These are phyloP conservation scores for Ceratocystiopsis minuta DNA, from an alignment of 2,329 filamentous ascomycete genomes.

Conservation along the genomic window DNA sequence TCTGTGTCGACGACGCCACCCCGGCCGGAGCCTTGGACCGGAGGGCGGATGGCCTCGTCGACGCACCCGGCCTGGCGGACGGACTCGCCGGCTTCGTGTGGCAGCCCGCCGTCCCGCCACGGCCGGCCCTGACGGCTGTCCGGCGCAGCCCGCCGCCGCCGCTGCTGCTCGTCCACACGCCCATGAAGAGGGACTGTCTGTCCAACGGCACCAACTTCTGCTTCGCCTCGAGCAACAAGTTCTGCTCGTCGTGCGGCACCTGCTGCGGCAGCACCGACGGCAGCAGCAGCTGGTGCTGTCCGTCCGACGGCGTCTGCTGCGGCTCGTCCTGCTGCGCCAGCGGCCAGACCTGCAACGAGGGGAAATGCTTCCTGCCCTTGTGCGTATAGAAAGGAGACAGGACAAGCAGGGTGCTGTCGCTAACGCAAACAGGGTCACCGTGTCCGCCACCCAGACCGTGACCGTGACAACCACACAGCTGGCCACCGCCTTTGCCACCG, in stretches of 20 bases:
- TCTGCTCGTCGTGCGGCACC: slow-evolving; percentile 14
- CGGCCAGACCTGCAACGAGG: slow-evolving; percentile 15
- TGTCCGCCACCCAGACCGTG: slow-evolving; percentile 4
- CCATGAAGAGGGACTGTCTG: slow-evolving; percentile 13
- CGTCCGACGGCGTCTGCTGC: slow-evolving; percentile 13
- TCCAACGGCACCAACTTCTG: slow-evolving; percentile 18
- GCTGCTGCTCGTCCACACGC: slow-evolving; percentile 1
- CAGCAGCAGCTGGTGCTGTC: slow-evolving; percentile 13
- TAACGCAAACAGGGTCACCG: slow-evolving; percentile 6
- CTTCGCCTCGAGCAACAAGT: slow-evolving; percentile 14
- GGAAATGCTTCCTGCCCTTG: slow-evolving; percentile 11
- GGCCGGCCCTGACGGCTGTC: slow-evolving; percentile 9
- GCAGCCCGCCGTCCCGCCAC: slow-evolving; percentile 7
- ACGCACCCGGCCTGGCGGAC: not conserved
- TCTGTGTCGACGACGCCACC: too few relatives aligned
- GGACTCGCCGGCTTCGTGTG: slow-evolving; percentile 1
- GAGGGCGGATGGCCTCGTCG: not conserved
- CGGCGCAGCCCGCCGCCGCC: slow-evolving; percentile 4
- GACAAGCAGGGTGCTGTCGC: too few relatives aligned
- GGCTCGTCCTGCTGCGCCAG: slow-evolving; percentile 15
- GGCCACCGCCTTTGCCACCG: slow-evolving; percentile 6
- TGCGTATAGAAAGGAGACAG: slow-evolving; percentile 3
- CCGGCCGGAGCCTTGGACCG: too few relatives aligned
- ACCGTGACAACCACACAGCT: slow-evolving; percentile 4
- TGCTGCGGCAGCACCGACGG: slow-evolving; percentile 12